These are phyloP conservation scores for Plasmodium inui DNA, from an alignment of 169 alveolate species.

Conservation along the genomic window DNA sequence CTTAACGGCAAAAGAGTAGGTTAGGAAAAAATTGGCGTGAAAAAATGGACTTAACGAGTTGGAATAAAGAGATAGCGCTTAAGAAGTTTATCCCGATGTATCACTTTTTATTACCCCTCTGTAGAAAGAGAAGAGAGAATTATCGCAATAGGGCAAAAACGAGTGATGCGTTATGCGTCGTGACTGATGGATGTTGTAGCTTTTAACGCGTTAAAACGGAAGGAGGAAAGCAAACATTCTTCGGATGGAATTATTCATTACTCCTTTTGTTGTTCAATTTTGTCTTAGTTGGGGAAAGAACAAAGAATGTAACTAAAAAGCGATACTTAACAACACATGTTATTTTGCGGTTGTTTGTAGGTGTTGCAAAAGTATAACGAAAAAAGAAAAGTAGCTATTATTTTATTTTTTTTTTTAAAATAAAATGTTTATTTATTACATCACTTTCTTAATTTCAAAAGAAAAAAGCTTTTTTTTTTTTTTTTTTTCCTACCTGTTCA, in stretches of 20 bases:
- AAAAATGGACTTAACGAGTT: neutral
- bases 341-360: slow-evolving; percentile 6
- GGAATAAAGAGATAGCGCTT: neutral
- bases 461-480: slow-evolving; percentile 1
- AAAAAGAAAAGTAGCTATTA: slow-evolving; percentile 5
- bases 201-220: neutral
- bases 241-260: neutral
- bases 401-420: slow-evolving; percentile 26
- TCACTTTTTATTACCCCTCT: neutral
- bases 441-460: neutral
- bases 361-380: neutral
- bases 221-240: neutral
- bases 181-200: neutral
- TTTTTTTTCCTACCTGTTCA: neutral
- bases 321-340: neutral
- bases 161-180: neutral
- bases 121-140: neutral
- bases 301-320: neutral
- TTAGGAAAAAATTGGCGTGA: neutral
- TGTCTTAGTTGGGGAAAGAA: neutral
- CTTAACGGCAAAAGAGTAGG: neutral
- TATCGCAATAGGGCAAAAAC: neutral
- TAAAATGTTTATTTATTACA: neutral
- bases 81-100: neutral
- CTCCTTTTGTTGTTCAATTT: neutral